Conservation (phyloP, 2,329 filamentous ascomycete genomes). For the Pseudocercospora fijiensis region DNA sequence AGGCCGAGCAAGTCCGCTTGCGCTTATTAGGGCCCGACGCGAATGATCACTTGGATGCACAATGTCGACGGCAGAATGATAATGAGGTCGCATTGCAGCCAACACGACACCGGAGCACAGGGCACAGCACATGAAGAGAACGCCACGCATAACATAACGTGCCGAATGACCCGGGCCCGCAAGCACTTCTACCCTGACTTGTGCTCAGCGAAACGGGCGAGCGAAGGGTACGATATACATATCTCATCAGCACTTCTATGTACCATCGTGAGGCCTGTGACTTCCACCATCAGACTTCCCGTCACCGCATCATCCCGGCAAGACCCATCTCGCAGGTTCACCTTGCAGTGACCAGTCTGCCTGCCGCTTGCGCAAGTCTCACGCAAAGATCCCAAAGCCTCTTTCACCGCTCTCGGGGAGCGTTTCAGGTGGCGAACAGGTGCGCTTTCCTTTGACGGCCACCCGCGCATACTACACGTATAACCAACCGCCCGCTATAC, state of each 20-base stretch:
- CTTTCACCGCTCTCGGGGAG: neutral
- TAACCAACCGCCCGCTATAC: neutral
- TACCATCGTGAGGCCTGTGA: neutral
- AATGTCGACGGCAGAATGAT: neutral
- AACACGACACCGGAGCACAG: neutral
- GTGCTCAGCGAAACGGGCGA: neutral
- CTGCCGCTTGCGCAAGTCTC: slow-evolving; percentile 3
- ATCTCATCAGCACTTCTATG: neutral
- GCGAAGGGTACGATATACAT: neutral
- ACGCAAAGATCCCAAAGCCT: neutral
- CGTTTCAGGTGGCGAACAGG: neutral
- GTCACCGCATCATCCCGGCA: neutral
- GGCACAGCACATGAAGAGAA: too few species aligned
- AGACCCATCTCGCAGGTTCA: neutral
- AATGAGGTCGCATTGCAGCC: neutral
- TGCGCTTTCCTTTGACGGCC: neutral
- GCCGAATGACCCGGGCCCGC: neutral
- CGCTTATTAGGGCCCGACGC: neutral
- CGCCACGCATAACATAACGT: neutral
- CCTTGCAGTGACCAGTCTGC: neutral
- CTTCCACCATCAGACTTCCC: neutral
- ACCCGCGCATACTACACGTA: neutral
- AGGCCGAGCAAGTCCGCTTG: neutral
- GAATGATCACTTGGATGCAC: neutral
- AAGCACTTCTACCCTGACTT: neutral